phyloP scores from a whole-genome alignment of 2,329 filamentous ascomycete species.

The Graphium sp. region DNA sequence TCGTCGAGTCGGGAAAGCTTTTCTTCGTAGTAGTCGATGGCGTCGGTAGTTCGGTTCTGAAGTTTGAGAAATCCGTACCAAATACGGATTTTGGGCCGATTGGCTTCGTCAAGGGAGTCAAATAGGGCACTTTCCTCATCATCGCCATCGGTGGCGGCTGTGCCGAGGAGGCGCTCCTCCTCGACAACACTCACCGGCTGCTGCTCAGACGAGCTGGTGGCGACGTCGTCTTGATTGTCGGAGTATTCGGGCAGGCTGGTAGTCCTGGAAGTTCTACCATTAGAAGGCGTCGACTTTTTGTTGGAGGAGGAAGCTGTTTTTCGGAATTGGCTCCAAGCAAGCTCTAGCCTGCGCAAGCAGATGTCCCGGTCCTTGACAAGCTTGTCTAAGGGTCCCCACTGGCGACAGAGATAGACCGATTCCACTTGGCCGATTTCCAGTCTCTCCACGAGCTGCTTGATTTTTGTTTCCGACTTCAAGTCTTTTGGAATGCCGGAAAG shows the following conservation, averaged over 20 bases:
- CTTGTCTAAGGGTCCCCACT: conserved; percentile 72
- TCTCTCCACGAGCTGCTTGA: conserved; percentile 75
- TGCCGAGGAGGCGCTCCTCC: not conserved
- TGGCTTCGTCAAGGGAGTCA: conserved; percentile 19
- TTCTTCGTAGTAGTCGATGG: conserved; percentile 88
- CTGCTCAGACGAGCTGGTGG: conserved; percentile 14
- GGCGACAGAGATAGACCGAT: conserved; percentile 65
- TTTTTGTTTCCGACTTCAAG: conserved; percentile 63
- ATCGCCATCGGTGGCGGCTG: not conserved
- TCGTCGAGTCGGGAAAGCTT: conserved; percentile 66
- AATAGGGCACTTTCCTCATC: not conserved
- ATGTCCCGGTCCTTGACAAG: conserved; percentile 51
- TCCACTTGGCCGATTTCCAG: conserved; percentile 83
- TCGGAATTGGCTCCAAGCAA: conserved; percentile 66
- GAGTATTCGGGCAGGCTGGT: too few species aligned
- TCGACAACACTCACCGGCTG: not conserved
- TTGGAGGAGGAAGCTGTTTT: not conserved
- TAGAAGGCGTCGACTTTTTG: not conserved
- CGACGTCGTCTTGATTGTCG: conserved; percentile 1
- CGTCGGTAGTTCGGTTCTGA: conserved; percentile 60
- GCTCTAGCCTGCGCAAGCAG: conserved; percentile 59
- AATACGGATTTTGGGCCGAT: conserved; percentile 52
- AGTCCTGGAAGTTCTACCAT: too few species aligned
- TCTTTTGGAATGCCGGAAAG: conserved; percentile 74
- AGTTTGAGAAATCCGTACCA: conserved; percentile 66